Evolutionary conservation across 2,329 filamentous ascomycete species (phyloP).

Genomic region (Cercospora nicotianae): DNA sequence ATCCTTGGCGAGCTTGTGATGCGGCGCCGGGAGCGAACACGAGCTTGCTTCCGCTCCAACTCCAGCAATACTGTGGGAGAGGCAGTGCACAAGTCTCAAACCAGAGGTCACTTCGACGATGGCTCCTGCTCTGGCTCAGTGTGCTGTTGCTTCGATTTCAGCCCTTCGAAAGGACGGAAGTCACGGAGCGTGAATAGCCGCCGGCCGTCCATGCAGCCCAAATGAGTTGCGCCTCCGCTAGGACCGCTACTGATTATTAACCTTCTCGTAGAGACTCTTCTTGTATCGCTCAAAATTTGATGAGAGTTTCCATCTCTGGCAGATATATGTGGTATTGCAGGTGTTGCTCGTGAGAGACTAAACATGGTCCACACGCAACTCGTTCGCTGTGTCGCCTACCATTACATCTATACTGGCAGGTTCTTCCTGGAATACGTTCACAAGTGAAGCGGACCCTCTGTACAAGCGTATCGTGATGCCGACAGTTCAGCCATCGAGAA

Average conservation of each 20-base stretch:
- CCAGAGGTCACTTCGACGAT: neutral
- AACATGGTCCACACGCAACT: neutral
- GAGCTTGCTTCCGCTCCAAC: neutral
- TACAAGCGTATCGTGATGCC: neutral
- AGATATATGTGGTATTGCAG: neutral
- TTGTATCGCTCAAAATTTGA: neutral
- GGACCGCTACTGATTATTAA: neutral
- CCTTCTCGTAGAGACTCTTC: neutral
- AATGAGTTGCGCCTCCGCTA: neutral
- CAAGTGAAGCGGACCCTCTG: neutral
- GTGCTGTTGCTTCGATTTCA: neutral
- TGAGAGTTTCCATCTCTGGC: neutral
- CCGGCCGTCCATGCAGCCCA: neutral
- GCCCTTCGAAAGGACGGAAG: neutral
- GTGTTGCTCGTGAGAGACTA: neutral
- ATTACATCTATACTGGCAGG: neutral
- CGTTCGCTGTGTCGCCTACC: neutral
- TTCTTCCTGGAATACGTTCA: neutral
- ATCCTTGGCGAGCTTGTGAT: neutral
- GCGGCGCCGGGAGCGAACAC: neutral
- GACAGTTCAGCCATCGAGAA: constrained; percentile 39
- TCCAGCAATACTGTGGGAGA: neutral
- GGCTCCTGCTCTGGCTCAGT: neutral
- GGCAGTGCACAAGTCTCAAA: neutral
- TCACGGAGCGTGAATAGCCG: neutral